Evolutionary conservation across 1,139 yeast species (phyloP), one percentile per base, ranked within the genome.

Genomic region (Magnusiomyces suaveolens): DNA sequence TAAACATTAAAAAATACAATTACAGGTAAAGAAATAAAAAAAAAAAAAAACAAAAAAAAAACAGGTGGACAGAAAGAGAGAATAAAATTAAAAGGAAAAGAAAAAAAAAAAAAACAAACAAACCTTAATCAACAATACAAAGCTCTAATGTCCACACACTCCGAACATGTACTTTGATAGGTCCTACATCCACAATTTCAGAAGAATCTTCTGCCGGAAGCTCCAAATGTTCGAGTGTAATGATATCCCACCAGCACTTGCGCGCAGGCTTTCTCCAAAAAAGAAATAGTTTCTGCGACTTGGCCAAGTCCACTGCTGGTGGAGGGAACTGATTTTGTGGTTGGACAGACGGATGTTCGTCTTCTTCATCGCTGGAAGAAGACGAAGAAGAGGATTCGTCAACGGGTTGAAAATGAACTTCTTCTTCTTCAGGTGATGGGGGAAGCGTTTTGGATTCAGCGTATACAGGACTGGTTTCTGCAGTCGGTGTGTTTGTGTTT

Each of bases 231-330:
- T 82, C 73, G 50, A 75, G 72, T 49, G 81, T 81, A 63, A 84
- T 60, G 23, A 69, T 63, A 52, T 85, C 84, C 99, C 99, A 94
- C 99, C 99, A 94, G 71, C 99, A 94, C 68, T 94, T 94, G 65
- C 98, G 78, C 1, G 99, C 99, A 0, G 99, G 99, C 66, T 92
- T 92, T 60, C 96, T 79, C 98, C 98, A 94, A 67, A 94, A 94
- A 56, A 94, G 74, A 43, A 94, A 75, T 54, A 94, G 76, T 67
- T 94, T 92, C 39, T 92, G 87, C 2, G 81, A 76, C 53, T 78
- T 75, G 32, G 73, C 74, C 64, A 69, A 66, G 65, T 64, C 69
- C 2, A 52, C 49, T 26, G 53, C 57, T 1, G 54, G 50, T 3
- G 23, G 52, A 41, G 23, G 56, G 2, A 21, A 29, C 12, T 43